Evolutionary conservation across 164 flowering plant genomes (phyloP).

Genomic region (Echeveria elegans): DNA sequence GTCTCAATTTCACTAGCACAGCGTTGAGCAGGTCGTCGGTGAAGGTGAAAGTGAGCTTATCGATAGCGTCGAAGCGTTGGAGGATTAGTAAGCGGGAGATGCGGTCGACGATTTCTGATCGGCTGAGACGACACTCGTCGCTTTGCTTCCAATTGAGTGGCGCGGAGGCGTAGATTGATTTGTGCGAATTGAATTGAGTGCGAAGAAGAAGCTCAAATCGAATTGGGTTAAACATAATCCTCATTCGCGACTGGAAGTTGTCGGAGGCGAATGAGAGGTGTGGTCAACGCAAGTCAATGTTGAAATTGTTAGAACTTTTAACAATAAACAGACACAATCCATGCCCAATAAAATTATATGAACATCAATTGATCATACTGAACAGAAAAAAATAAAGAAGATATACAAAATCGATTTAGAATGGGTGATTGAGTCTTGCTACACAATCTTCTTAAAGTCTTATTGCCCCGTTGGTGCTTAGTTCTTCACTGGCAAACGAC

Average conservation of each 20-base stretch:
- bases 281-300: no score
- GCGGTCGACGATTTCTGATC: constrained; percentile 39
- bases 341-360: no score
- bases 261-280: no score
- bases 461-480: no score
- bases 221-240: not conserved
- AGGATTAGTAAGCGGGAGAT: constrained; percentile 55
- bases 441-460: no score
- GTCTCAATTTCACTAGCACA: constrained; percentile 42
- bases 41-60: constrained; percentile 37
- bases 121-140: constrained; percentile 34
- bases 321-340: no score
- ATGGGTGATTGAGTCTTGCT: no score
- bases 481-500: no score
- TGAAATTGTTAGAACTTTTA: no score
- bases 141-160: constrained; percentile 34
- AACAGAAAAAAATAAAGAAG: no score
- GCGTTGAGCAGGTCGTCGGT: constrained; percentile 54
- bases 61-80: constrained; percentile 33
- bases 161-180: constrained; percentile 30
- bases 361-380: no score
- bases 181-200: constrained; percentile 13
- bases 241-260: not conserved
- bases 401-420: no score
- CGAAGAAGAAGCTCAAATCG: not conserved